Conservation (phyloP, 805 yeast genomes). For the Candida endomychidarum region DNA sequence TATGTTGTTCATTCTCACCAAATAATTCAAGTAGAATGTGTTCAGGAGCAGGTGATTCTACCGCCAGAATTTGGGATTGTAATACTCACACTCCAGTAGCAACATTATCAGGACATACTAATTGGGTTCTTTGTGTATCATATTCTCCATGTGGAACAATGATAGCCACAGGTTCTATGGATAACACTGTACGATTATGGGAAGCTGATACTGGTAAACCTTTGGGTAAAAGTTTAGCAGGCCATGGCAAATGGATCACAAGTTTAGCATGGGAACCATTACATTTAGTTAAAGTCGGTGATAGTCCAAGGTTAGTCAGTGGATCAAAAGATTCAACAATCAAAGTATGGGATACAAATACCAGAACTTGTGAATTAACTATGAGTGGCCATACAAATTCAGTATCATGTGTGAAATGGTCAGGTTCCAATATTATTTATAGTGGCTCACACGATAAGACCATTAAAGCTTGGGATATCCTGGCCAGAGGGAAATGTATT, state of each 20-base stretch:
- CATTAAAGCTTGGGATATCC: constrained; percentile 86
- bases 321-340: constrained; percentile 91
- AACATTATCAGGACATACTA: constrained; percentile 79
- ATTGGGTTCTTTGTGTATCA: constrained; percentile 90
- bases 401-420: constrained; percentile 97
- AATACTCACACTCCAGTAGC: constrained; percentile 87
- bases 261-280: constrained; percentile 93
- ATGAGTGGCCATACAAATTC: constrained; percentile 86
- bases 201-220: constrained; percentile 72
- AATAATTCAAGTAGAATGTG: constrained; percentile 80
- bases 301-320: constrained; percentile 70
- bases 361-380: constrained; percentile 64
- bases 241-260: constrained; percentile 89
- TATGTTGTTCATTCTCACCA: constrained; percentile 94
- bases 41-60: constrained; percentile 94
- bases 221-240: constrained; percentile 69
- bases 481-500: constrained; percentile 68
- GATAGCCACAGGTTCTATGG: constrained; percentile 97
- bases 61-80: constrained; percentile 97
- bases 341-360: constrained; percentile 82
- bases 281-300: constrained; percentile 70
- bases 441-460: constrained; percentile 95
- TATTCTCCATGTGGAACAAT: constrained; percentile 91
- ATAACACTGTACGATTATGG: constrained; percentile 86
- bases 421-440: constrained; percentile 81